Conservation (phyloP, 768 basidiomycete genomes). For the Lanmaoa rubissima region DNA sequence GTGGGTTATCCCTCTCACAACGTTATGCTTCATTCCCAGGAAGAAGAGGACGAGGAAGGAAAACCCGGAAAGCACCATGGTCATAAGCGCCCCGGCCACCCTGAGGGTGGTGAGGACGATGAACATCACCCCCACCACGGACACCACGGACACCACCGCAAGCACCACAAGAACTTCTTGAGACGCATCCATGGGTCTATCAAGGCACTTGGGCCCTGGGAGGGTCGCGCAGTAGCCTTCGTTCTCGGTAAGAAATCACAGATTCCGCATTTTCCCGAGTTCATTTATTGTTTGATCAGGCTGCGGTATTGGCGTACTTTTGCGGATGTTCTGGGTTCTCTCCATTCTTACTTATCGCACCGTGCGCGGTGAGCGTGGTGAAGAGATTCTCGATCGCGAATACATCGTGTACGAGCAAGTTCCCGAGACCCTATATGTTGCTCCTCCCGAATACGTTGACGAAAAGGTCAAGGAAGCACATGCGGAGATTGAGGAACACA, state of each 20-base stretch:
- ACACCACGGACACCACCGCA: constrained; percentile 24
- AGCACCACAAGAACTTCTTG: constrained; percentile 47
- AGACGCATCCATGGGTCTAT: constrained; percentile 63
- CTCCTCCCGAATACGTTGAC: constrained; percentile 60
- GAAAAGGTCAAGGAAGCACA: constrained; percentile 43
- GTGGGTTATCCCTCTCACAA: constrained; percentile 10
- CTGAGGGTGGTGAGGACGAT: not conserved
- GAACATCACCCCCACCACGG: constrained; percentile 14
- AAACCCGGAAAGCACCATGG: constrained; percentile 13
- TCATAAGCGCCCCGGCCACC: not conserved
- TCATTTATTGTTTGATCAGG: constrained; percentile 39
- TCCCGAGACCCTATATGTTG: constrained; percentile 45
- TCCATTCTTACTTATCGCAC: constrained; percentile 59
- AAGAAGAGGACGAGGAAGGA: constrained; percentile 5
- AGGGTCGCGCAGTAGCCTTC: constrained; percentile 79
- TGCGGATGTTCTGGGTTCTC: constrained; percentile 80
- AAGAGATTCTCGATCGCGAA: constrained; percentile 40
- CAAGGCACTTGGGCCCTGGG: constrained; percentile 75
- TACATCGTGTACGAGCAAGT: constrained; percentile 45
- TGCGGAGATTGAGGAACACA: constrained; percentile 12
- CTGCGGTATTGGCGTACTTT: constrained; percentile 80
- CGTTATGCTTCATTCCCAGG: not conserved
- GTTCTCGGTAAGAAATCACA: constrained; percentile 59
- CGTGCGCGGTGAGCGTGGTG: constrained; percentile 44
- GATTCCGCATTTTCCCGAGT: not conserved